Base-by-base conservation (phyloP, 805 yeast species). In the Wickerhamiella musiphila region DNA sequence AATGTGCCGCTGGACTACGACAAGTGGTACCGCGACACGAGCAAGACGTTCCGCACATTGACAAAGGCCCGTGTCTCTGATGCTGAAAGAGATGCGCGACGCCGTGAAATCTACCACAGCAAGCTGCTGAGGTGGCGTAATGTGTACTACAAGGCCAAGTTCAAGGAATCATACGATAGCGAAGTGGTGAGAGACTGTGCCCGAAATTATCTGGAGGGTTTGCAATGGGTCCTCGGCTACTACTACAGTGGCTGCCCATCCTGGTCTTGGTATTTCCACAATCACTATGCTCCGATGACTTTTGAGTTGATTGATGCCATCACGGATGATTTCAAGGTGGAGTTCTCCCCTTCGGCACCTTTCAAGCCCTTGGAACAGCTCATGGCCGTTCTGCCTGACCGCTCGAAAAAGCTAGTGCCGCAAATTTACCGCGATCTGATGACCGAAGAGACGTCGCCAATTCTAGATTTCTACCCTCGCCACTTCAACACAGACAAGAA, bases 341-440 rank as follows among this genome's bases (percentile, higher is more conserved):
- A 60, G 21, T 83, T 84, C 45, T 71, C 73, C 11, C 53, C 62
- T 41, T 84, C 93, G 5, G 52, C 51, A 4, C 98, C 98, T 0
- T 82, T 90, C 60, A 69, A 61, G 38, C 98, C 98, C 8, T 86
- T 81, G 54, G 86, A 90, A 52, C 98, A 90, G 58, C 66, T 90
- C 46, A 90, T 86, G 98, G 86, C 94, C 13, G 98, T 90, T 15
- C 61, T 90, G 42, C 98, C 98, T 1, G 94, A 86, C 15, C 72
- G 95, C 61, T 83, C 95, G 4, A 70, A 68, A 33, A 60, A 63
- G 28, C 65, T 90, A 43, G 71, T 90, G 48, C 96, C 98, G 1
- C 51, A 62, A 6, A 70, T 70, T 13, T 78, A 77, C 52, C 69
- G 93, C 53, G 66, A 73, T 3, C 61, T 90, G 40, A 84, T 90